Base-by-base conservation (phyloP, 208 protist species). In the Plasmodiophora brassicae region DNA sequence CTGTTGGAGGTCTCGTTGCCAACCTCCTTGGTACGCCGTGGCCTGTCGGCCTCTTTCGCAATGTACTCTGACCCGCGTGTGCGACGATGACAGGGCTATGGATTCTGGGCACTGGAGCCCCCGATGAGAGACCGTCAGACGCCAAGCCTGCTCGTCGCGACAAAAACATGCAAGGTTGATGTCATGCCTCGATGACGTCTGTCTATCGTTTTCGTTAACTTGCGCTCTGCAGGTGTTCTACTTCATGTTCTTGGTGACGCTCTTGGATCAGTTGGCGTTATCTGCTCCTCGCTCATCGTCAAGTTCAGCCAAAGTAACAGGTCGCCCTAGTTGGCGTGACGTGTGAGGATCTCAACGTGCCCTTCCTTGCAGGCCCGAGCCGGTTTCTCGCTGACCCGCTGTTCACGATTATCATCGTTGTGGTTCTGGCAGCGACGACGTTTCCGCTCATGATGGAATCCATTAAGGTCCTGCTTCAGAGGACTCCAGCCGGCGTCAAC, bases 391-490 rank as follows among this genome's bases (percentile, higher is more conserved):
- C 65, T 78, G 65, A 78, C n/a, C 65, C 65, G 10, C 10, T 78
- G 20, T 38, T 78, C n/a, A 44, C 65, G 32, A 78, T 78, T 38
- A 14, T 78, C 41, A 78, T 78, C n/a, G 65, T 78, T 14, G 5
- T 78, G 32, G 14, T 78, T 8, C 65, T 78, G 5, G 65, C 65
- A 5, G 20, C 41, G 32, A 38, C 65, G 5, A 78, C 65, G 65
- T 8, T 78, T 8, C 65, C 65, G 10, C 5, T 78, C 10, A 78
- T 78, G 65, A 5, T n/a, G n/a, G 65, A 78, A 36, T 5, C 65
- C n/a, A 78, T 78, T 78, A 32, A n/a, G 32, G n/a, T 78, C 41
- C 65, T 78, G 5, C 65, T 78, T n/a, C 65, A 78, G n/a, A n/a
- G 41, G 41, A 78, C 65, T 14, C 65, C 65, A 5, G 5, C 10